Base-by-base conservation (phyloP, 1,284 basidiomycete species). In the Stereum hirsutum region DNA sequence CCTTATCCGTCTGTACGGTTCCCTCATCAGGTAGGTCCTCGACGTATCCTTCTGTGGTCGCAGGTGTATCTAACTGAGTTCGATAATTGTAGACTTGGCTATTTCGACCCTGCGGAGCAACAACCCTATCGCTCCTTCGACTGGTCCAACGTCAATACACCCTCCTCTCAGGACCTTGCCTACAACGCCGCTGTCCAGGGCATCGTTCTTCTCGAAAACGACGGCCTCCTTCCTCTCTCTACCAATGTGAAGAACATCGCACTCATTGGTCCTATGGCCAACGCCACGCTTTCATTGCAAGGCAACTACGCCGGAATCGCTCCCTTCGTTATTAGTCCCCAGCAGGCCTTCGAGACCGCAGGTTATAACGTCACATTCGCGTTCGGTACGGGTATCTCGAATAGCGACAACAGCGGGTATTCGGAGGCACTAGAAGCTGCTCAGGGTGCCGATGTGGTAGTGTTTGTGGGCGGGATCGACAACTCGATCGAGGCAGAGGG, bases 131-230 rank as follows among this genome's bases (percentile, higher is more conserved):
- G 75, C 5, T 64, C 70, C 48, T 59, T 77, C 11, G 54, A 52
- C 26, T 76, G 68, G 67, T 54, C 58, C 4, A 64, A 70, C 46
- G 64, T 78, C 46, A 72, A 75, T 52, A 68, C 66, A 0, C 64
- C 64, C 2, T 41, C 55, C 3, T 66, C 74, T 0, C 72, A 73
- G 48, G 52, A 62, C n/a, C 64, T 78, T 10, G 75, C 75, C 1
- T 60, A 71, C 51, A 60, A 61, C 42, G 70, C 70, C 17, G 74
- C 74, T 1, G 57, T 68, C 3, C 71, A 75, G 50, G 72, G 74
- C 20, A 66, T 76, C 12, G 70, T 71, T 11, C 62, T 78, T 2
- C 60, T 78, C 23, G 77, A 78, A 58, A 78, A 77, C 50, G 72
- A 77, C 45, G 73, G 73, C 23, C 63, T 63, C 5, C 60, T 78